phyloP scores from a whole-genome alignment of 129 eudicot species.

The Rutidosis leptorrhynchoides region DNA sequence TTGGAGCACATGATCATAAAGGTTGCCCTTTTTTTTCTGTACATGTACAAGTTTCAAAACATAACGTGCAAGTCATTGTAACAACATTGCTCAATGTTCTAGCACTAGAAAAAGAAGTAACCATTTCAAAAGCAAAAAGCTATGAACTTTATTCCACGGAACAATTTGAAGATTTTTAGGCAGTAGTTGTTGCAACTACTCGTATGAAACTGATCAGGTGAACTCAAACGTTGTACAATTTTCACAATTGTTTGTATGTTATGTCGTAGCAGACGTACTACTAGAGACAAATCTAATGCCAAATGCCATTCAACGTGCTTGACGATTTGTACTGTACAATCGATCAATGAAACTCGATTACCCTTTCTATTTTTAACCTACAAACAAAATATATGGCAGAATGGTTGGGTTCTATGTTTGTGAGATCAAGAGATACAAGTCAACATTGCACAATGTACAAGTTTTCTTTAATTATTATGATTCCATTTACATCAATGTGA shows the following conservation, averaged over 20 bases:
- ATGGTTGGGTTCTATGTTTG: not conserved
- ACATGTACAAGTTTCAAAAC: slow-evolving; percentile 11
- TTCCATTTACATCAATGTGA: not conserved
- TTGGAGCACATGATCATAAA: slow-evolving; percentile 27
- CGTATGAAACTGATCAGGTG: not conserved
- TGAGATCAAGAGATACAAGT: slow-evolving; percentile 16
- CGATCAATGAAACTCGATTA: not conserved
- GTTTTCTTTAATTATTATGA: too few relatives aligned
- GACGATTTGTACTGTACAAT: not conserved
- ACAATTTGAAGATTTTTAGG: slow-evolving; percentile 2
- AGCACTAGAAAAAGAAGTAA: slow-evolving; percentile 8
- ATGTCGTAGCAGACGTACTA: not conserved
- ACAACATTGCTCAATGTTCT: not conserved
- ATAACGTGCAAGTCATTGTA: slow-evolving; percentile 11
- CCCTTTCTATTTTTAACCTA: not conserved
- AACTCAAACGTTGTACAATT: not conserved
- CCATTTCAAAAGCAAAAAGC: slow-evolving; percentile 24
- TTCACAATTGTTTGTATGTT: not conserved
- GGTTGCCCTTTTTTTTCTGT: not conserved
- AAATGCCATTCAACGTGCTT: not conserved
- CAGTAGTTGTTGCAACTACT: slow-evolving; percentile 23
- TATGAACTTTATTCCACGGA: slow-evolving; percentile 27
- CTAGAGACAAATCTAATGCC: not conserved
- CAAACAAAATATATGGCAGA: not conserved
- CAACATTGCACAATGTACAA: slow-evolving; percentile 14